Percentiles rank a stretch among this genome's conserved stretches.
These are phyloP conservation scores for Calonectria pteridis DNA, from an alignment of 2,329 filamentous ascomycete genomes.

Conservation along the genomic window DNA sequence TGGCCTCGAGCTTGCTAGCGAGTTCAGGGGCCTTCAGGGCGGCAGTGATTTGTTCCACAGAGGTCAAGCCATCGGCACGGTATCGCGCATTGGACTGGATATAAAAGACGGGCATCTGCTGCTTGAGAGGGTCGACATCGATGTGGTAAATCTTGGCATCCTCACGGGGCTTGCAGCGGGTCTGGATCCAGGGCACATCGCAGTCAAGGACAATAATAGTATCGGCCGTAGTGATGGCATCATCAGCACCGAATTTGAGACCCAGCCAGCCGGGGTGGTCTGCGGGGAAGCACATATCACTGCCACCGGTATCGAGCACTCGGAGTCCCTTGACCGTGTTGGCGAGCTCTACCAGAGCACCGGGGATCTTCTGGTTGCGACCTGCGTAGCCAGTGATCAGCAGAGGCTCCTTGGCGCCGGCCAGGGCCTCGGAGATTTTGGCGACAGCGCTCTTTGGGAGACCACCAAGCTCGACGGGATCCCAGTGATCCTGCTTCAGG, in stretches of 20 bases:
- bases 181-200: slow-evolving; percentile 95
- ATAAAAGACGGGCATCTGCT: slow-evolving; percentile 81
- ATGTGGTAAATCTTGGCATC: slow-evolving; percentile 72
- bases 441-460: slow-evolving; percentile 65
- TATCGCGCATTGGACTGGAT: slow-evolving; percentile 75
- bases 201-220: slow-evolving; percentile 89
- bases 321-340: slow-evolving; percentile 75
- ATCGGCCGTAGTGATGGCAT: slow-evolving; percentile 81
- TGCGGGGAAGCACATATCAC: slow-evolving; percentile 85
- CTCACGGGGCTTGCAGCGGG: slow-evolving; percentile 69
- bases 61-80: slow-evolving; percentile 72
- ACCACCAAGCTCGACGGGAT: slow-evolving; percentile 75
- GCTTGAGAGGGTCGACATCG: slow-evolving; percentile 75
- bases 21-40: slow-evolving; percentile 66
- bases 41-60: slow-evolving; percentile 77
- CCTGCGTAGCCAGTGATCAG: slow-evolving; percentile 79
- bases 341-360: slow-evolving; percentile 74
- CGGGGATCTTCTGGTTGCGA: slow-evolving; percentile 73
- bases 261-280: slow-evolving; percentile 78
- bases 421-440: slow-evolving; percentile 73
- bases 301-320: slow-evolving; percentile 81
- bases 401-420: slow-evolving; percentile 74
- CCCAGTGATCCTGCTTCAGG: slow-evolving; percentile 78
- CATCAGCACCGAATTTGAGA: slow-evolving; percentile 79
- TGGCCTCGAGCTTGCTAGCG: slow-evolving; percentile 51